These are phyloP conservation scores for Collybiopsis luxurians DNA, from an alignment of 768 basidiomycete genomes.

Conservation along the genomic window DNA sequence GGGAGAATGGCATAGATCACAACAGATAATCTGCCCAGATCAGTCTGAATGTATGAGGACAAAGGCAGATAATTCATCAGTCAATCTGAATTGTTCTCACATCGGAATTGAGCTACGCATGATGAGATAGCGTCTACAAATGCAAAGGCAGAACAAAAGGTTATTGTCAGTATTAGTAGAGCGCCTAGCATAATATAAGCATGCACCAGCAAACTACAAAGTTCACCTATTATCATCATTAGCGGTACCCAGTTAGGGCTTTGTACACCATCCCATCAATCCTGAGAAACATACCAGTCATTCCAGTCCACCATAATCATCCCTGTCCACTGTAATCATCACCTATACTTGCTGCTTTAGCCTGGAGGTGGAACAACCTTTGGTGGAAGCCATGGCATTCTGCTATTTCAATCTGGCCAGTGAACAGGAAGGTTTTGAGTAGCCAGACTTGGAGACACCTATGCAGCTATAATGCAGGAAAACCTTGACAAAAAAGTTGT, in stretches of 20 bases:
- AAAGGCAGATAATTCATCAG: constrained; percentile 6
- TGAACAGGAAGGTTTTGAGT: too few species aligned
- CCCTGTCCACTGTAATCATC: too few species aligned
- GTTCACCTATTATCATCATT: constrained; percentile 92
- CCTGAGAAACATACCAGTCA: constrained; percentile 61
- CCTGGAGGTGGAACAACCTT: too few species aligned
- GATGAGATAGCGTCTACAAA: constrained; percentile 92
- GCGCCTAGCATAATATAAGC: constrained; percentile 26
- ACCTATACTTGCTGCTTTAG: too few species aligned
- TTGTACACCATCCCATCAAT: background rate
- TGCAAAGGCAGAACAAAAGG: constrained; percentile 61
- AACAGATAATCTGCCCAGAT: constrained; percentile 93
- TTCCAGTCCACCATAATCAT: constrained; percentile 95
- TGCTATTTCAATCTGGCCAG: too few species aligned
- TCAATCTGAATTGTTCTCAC: background rate
- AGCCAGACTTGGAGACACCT: too few species aligned
- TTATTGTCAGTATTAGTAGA: constrained; percentile 5
- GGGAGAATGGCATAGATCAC: constrained; percentile 93
- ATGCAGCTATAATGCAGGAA: too few species aligned
- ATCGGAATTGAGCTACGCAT: constrained; percentile 39
- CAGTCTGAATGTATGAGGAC: constrained; percentile 55
- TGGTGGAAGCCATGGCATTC: too few species aligned
- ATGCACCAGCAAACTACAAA: constrained; percentile 80
- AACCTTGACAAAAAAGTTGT: too few species aligned
- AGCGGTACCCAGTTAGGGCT: constrained; percentile 2